These are phyloP conservation scores for Boletus fagicola DNA, from an alignment of 768 basidiomycete genomes.

Conservation along the genomic window DNA sequence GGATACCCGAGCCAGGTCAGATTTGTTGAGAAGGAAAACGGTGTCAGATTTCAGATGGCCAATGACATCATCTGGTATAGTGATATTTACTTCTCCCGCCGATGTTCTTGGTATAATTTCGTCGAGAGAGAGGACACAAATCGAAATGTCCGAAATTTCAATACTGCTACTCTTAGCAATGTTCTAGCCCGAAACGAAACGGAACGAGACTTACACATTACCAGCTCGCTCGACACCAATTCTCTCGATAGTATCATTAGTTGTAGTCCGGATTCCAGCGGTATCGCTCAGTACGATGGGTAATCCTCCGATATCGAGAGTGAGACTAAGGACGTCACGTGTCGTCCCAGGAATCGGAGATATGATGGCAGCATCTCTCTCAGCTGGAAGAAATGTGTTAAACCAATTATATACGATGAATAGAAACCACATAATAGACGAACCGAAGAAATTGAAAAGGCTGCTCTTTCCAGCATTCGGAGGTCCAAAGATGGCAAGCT, in stretches of 20 bases:
- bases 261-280: conserved; percentile 72
- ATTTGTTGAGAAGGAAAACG: conserved; percentile 76
- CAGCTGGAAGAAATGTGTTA: conserved; percentile 47
- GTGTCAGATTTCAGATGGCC: conserved; percentile 56
- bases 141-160: conserved; percentile 59
- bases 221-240: conserved; percentile 80
- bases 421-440: conserved; percentile 3
- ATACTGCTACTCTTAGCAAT: conserved; percentile 45
- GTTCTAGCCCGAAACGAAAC: not conserved
- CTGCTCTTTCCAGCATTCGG: conserved; percentile 96
- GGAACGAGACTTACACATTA: conserved; percentile 50
- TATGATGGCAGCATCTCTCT: conserved; percentile 86
- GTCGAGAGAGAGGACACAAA: conserved; percentile 80
- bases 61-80: conserved; percentile 47
- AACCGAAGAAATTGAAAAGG: conserved; percentile 80
- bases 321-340: conserved; percentile 80
- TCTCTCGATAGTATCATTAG: conserved; percentile 65
- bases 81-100: conserved; percentile 14
- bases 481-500: conserved; percentile 85
- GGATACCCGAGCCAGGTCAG: conserved; percentile 46
- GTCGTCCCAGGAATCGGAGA: conserved; percentile 88
- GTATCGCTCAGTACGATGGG: conserved; percentile 84
- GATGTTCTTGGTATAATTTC: conserved; percentile 31
- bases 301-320: conserved; percentile 84
- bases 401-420: not conserved